phyloP scores from a whole-genome alignment of 441 rosid genomes.

The Erodium chrysanthum region DNA sequence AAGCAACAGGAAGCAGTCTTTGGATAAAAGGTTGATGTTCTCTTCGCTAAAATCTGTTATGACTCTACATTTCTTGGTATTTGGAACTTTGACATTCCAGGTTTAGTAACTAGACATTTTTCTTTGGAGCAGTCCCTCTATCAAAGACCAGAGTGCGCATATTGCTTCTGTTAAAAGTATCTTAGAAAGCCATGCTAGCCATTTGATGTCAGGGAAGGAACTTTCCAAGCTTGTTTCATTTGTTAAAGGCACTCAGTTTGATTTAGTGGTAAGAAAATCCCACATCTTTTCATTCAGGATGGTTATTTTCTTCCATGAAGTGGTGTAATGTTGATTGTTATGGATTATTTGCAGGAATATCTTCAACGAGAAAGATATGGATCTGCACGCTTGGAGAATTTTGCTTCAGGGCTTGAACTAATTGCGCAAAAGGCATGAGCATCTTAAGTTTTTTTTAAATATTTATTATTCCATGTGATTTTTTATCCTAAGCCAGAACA shows the following conservation, averaged over 20 bases:
- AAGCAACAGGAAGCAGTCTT: slow-evolving; percentile 56
- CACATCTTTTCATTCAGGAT: slow-evolving; percentile 4
- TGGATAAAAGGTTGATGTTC: slow-evolving; percentile 55
- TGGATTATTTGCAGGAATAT: slow-evolving; percentile 55
- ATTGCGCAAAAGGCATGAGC: slow-evolving; percentile 67
- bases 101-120: slow-evolving; percentile 14
- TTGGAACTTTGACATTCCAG: slow-evolving; percentile 7
- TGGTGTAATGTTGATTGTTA: slow-evolving; percentile 16
- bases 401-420: slow-evolving; percentile 83
- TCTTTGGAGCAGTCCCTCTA: slow-evolving; percentile 47
- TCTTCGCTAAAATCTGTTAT: slow-evolving; percentile 14
- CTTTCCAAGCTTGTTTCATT: slow-evolving; percentile 97
- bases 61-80: background rate
- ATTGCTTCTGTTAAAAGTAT: slow-evolving; percentile 81
- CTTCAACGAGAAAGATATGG: slow-evolving; percentile 87
- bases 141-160: slow-evolving; percentile 85
- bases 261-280: slow-evolving; percentile 69
- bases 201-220: slow-evolving; percentile 94
- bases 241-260: slow-evolving; percentile 98
- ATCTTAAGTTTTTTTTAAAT: slow-evolving; percentile 4
- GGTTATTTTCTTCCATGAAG: slow-evolving; percentile 15
- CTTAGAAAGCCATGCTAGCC: slow-evolving; percentile 89
- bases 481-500: background rate
- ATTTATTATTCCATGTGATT: background rate
- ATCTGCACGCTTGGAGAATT: slow-evolving; percentile 79